Evolutionary conservation across 495 filamentous ascomycete genomes (phyloP), one percentile per base, ranked within the genome.

Genomic region (Xylaria intraflava): DNA sequence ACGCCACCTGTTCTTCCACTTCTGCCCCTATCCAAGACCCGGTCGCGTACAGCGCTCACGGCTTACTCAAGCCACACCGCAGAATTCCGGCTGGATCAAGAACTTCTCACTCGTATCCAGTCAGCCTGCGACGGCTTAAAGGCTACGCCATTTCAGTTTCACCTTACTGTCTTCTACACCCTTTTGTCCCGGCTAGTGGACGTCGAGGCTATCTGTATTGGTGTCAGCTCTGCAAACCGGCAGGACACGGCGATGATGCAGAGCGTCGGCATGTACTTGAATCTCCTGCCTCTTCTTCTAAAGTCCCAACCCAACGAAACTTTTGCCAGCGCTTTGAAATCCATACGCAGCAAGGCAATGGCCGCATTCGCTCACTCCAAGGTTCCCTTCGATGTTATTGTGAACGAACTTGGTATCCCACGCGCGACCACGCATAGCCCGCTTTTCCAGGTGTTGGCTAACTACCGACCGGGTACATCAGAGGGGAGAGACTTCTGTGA

Each of bases 61-160:
- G 8, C 7, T 36, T 46, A 31, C 20, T n/a, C n/a, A n/a, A n/a
- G n/a, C n/a, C n/a, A n/a, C n/a, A 33, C 24, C 19, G 11, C 45
- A 26, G n/a, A 46, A 10, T 33, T 58, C 19, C 36, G 12, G 20
- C 26, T 62, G 26, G 29, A 29, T 29, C 14, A 43, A 7, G 26
- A 23, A 24, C 10, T 49, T 10, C 16, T 14, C 12, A 12, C 8
- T 47, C 68, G 29, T 16, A 52, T 62, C 49, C 43, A 62, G 47
- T 12, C 42, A 5, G 30, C 53, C 2, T 53, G 39, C 20, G 27
- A 43, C 14, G 42, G 46, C 16, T 55, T 49, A 12, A 56, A 51
- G 7, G 55, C 57, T 8, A 74, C 68, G 4, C 57, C 71, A 0
- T 72, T 73, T 56, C 71, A 75, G 40, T 69, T 73, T 43, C 58